Conservation (phyloP, 371 early-diverging fungal species). For the Zancudomyces culisetae region DNA sequence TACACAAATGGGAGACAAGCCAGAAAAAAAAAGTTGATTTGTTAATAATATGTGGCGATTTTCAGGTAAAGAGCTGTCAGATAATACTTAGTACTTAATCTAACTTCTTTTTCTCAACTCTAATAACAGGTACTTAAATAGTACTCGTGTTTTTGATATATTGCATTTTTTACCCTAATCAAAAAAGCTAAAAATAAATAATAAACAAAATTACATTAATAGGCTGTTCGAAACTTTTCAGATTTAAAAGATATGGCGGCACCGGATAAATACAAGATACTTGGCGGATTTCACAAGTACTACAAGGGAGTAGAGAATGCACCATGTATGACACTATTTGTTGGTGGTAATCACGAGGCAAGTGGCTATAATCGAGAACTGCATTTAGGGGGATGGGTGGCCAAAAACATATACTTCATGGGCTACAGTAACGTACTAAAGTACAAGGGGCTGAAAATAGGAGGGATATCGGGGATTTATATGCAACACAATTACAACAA, state of each 20-base stretch:
- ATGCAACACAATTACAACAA: constrained; percentile 46
- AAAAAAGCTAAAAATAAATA: no score
- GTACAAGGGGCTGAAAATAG: constrained; percentile 75
- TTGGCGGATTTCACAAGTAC: constrained; percentile 82
- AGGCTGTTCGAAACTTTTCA: constrained; percentile 54
- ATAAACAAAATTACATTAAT: no score
- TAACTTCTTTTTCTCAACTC: no score
- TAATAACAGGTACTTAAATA: no score
- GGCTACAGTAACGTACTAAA: constrained; percentile 59
- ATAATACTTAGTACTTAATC: no score
- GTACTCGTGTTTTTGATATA: no score
- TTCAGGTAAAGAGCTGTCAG: constrained; percentile 39
- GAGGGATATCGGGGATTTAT: constrained; percentile 84
- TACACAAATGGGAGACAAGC: constrained; percentile 30
- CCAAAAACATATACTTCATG: constrained; percentile 81
- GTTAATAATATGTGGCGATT: constrained; percentile 90
- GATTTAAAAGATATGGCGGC: constrained; percentile 65
- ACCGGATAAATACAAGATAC: constrained; percentile 55
- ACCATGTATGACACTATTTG: constrained; percentile 75
- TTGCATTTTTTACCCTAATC: no score
- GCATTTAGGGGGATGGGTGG: constrained; percentile 94
- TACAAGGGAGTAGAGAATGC: constrained; percentile 65
- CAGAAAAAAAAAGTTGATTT: constrained; percentile 54
- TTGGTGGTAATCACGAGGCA: constrained; percentile 97
- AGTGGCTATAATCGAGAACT: constrained; percentile 82